Conservation (phyloP, 2,329 filamentous ascomycete species). For the Aspergillus niger region DNA sequence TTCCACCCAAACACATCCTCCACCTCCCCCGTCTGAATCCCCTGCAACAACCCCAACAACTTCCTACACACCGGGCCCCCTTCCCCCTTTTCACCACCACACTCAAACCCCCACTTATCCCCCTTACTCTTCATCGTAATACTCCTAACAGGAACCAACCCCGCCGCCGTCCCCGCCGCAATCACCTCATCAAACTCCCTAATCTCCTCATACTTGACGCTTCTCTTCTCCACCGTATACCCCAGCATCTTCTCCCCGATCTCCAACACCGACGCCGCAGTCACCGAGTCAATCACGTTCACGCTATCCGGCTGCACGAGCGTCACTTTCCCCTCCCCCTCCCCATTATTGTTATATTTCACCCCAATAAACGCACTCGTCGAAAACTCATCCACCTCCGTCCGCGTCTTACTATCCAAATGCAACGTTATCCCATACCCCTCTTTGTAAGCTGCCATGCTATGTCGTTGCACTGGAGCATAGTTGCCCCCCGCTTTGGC, state of each 20-base stretch:
- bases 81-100: conserved; percentile 42
- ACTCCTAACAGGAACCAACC: conserved; percentile 86
- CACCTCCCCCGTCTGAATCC: conserved; percentile 79
- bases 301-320: conserved; percentile 85
- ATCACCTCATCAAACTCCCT: conserved; percentile 73
- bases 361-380: conserved; percentile 92
- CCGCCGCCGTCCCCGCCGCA: conserved; percentile 88
- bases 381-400: conserved; percentile 92
- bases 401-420: conserved; percentile 79
- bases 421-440: conserved; percentile 96
- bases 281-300: conserved; percentile 85
- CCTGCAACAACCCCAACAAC: conserved; percentile 75
- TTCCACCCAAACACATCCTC: conserved; percentile 78
- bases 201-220: conserved; percentile 64
- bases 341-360: conserved; percentile 55
- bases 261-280: conserved; percentile 73
- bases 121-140: conserved; percentile 70
- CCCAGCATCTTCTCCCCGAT: conserved; percentile 73
- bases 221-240: conserved; percentile 78
- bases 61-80: conserved; percentile 70
- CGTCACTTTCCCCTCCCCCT: conserved; percentile 59
- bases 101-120: conserved; percentile 59
- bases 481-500: conserved; percentile 98
- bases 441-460: conserved; percentile 73
- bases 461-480: conserved; percentile 85